A percentile compares a stretch with the other conserved stretches of the same genome.
phyloP scores from a whole-genome alignment of 108 stramenopile species.

The Thalassiosira profunda region DNA sequence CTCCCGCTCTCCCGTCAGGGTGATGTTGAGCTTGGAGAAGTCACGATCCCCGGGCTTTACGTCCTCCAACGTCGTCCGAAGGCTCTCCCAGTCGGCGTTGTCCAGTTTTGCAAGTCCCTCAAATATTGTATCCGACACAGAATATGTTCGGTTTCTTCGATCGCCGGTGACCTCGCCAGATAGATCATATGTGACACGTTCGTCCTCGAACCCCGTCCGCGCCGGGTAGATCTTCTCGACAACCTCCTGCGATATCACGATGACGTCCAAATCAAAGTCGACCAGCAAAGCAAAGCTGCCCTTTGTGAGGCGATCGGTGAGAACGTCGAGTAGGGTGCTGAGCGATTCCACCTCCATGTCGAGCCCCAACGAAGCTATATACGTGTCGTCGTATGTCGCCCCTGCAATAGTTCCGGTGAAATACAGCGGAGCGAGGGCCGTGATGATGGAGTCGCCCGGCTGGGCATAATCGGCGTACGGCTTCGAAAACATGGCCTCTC shows the following conservation, averaged over 20 bases:
- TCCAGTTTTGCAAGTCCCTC: slow-evolving; percentile 11
- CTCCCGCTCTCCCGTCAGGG: slow-evolving; percentile 5
- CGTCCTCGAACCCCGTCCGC: slow-evolving; percentile 23
- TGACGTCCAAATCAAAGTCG: slow-evolving; percentile 3
- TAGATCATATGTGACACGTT: neutral
- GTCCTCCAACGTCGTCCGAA: neutral
- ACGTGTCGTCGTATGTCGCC: slow-evolving; percentile 12
- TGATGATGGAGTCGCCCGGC: slow-evolving; percentile 25
- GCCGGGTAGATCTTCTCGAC: slow-evolving; percentile 26
- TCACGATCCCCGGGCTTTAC: slow-evolving; percentile 11
- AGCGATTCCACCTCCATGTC: slow-evolving; percentile 20
- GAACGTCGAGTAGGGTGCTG: slow-evolving; percentile 15
- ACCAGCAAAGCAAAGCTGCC: slow-evolving; percentile 27
- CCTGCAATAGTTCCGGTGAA: slow-evolving; percentile 22
- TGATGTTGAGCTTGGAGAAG: slow-evolving; percentile 13
- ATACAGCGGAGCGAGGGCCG: slow-evolving; percentile 34
- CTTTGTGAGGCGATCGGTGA: slow-evolving; percentile 5
- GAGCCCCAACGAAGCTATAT: slow-evolving; percentile 25
- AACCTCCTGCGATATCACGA: slow-evolving; percentile 22
- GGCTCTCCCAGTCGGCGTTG: slow-evolving; percentile 26
- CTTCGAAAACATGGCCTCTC: neutral
- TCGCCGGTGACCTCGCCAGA: slow-evolving; percentile 24
- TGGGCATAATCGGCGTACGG: slow-evolving; percentile 33
- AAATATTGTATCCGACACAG: slow-evolving; percentile 33
- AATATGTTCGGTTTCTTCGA: slow-evolving; percentile 31